phyloP scores from a whole-genome alignment of 805 yeast genomes.

The Monosporozyma yasuniensis region DNA sequence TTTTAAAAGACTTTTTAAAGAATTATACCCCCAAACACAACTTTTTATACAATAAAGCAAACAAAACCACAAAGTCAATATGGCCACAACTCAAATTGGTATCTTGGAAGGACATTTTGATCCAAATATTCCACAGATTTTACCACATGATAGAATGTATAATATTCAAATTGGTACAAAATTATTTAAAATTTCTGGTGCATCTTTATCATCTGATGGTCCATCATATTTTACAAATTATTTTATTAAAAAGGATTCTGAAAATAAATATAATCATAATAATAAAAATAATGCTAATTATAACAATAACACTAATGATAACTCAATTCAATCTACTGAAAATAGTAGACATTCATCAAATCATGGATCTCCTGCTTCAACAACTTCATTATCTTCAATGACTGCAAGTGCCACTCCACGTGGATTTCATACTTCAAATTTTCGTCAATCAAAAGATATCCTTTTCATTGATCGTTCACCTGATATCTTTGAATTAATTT shows the following conservation, averaged over 20 bases:
- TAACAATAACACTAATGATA: not conserved
- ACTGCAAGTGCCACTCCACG: not conserved
- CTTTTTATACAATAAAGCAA: too few relatives aligned
- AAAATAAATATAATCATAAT: not conserved
- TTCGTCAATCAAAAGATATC: constrained; percentile 8
- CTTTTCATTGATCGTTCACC: constrained; percentile 72
- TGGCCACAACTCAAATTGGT: constrained; percentile 1
- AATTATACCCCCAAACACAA: too few relatives aligned
- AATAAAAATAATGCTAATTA: too few relatives aligned
- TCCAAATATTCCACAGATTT: constrained; percentile 17
- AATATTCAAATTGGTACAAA: constrained; percentile 61
- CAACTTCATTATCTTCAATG: not conserved
- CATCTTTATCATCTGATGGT: constrained; percentile 74
- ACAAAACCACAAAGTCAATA: too few relatives aligned
- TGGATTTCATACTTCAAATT: not conserved
- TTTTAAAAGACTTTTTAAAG: too few relatives aligned
- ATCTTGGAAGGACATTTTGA: constrained; percentile 11
- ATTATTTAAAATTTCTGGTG: constrained; percentile 56
- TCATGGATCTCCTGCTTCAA: not conserved
- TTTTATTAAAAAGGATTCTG: constrained; percentile 31
- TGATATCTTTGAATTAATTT: constrained; percentile 54
- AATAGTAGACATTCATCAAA: constrained; percentile 4
- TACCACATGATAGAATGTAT: constrained; percentile 65
- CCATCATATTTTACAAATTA: constrained; percentile 81
- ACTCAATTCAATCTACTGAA: constrained; percentile 7